Base-by-base conservation (phyloP, 768 basidiomycete species). In the Suillus weaverae region DNA sequence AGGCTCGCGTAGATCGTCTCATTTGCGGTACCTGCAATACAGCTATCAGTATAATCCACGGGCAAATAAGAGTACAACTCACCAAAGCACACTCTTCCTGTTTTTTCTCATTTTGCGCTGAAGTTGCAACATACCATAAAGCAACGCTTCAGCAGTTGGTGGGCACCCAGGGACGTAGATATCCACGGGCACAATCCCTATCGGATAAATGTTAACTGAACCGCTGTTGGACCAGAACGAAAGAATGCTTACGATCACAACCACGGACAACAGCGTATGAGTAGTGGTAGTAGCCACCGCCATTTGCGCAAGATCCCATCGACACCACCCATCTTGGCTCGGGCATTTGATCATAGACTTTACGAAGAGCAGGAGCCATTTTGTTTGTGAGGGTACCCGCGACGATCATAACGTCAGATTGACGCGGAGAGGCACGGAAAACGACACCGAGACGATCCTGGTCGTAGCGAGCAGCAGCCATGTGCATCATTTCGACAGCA, bases 301-400 rank as follows among this genome's bases (percentile, higher is more conserved):
- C 97, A 76, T 99, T 99, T 20, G 97, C 97, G 77, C 97, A 99
- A 5, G 97, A 98, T 54, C 97, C 97, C 97, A 99, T 99, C 32
- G 97, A 99, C 74, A 99, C 92, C 64, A 99, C 97, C 97, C 97
- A 99, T 73, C 97, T 92, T 88, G 97, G 97, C 73, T 98, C 95
- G 38, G 97, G 97, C 97, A 99, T 99, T 77, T 99, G 95, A 78
- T 96, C 94, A 72, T 95, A 95, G 62, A 95, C 96, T 78, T 95
- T 98, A 72, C 97, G 86, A 74, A 99, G 76, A 9, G 97, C 97
- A 48, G 97, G 97, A 5, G 96, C 97, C 97, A 99, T 99, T 82
- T 99, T 99, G 83, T 99, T 99, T 67, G 97, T 99, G 71, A 99
- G 80, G 0, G 97, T 99, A 39, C 97, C 97, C 56, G 97, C 97